Conservation (phyloP, 169 alveolate genomes). For the Eimeria acervulina region DNA sequence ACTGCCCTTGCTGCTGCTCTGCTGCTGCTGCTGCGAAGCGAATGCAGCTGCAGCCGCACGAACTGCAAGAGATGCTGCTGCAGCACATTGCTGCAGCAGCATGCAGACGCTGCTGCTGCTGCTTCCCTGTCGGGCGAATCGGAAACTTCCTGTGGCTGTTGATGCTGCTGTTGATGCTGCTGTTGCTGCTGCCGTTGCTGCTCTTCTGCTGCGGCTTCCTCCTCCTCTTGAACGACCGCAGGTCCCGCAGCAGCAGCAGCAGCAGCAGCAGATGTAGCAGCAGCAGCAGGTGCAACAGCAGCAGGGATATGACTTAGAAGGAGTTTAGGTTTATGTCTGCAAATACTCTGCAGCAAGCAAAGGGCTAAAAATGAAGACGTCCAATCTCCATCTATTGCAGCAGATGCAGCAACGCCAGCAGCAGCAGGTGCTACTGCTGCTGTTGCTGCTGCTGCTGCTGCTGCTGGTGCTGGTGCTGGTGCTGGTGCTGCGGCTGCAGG, state of each 20-base stretch:
- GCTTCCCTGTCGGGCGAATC: not conserved
- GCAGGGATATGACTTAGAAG: not conserved
- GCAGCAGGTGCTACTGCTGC: conserved; percentile 6
- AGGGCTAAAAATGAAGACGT: not conserved
- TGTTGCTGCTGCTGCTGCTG: not conserved
- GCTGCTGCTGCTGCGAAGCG: not conserved
- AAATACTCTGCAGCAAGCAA: not conserved
- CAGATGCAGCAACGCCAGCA: not conserved
- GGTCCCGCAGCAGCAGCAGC: no score
- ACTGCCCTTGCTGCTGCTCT: not conserved
- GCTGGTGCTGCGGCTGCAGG: not conserved
- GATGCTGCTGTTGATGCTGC: not conserved
- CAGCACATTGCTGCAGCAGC: conserved; percentile 15
- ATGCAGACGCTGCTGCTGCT: not conserved
- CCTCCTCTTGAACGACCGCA: no score
- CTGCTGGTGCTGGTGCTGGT: not conserved
- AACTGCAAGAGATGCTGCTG: not conserved
- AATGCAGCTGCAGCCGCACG: not conserved
- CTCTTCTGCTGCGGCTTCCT: no score
- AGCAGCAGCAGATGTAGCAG: no score
- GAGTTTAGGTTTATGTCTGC: not conserved
- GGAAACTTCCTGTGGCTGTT: not conserved
- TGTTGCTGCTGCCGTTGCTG: not conserved
- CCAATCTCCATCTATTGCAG: not conserved
- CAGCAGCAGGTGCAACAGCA: no score